Evolutionary conservation across 129 eudicot species (phyloP).

Genomic region (Lonicera japonica): DNA sequence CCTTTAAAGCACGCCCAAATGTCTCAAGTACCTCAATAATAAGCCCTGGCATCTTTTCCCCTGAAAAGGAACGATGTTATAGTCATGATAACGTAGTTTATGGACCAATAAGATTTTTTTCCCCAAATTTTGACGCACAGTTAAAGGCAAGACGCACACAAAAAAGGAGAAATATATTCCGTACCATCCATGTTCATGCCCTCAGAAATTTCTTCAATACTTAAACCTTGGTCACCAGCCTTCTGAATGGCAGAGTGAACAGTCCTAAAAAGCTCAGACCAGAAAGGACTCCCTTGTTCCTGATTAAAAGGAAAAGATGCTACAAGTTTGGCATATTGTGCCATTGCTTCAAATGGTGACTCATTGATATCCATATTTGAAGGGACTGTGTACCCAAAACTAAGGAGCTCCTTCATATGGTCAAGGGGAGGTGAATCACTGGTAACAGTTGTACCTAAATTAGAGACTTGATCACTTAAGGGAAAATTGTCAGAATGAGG

Average conservation of each 20-base stretch:
- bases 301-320: conserved; percentile 21
- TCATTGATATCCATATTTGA: conserved; percentile 23
- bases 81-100: too few species aligned
- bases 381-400: conserved; percentile 15
- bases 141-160: neutral
- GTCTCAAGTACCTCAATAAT: conserved; percentile 69
- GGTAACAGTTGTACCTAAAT: conserved; percentile 20
- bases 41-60: conserved; percentile 43
- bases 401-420: conserved; percentile 19
- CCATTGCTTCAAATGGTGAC: conserved; percentile 77
- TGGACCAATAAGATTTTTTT: neutral
- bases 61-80: conserved; percentile 26
- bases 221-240: conserved; percentile 92
- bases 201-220: conserved; percentile 51
- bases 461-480: conserved; percentile 7
- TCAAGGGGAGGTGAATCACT: conserved; percentile 15
- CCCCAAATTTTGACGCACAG: neutral
- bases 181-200: conserved; percentile 39
- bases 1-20: conserved; percentile 76
- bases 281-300: conserved; percentile 17
- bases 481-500: neutral
- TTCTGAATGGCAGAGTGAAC: conserved; percentile 63
- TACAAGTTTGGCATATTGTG: conserved; percentile 44
- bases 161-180: neutral
- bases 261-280: conserved; percentile 44